Conservation (phyloP, 305 asterid species). For the Fraxinus latifolia region DNA sequence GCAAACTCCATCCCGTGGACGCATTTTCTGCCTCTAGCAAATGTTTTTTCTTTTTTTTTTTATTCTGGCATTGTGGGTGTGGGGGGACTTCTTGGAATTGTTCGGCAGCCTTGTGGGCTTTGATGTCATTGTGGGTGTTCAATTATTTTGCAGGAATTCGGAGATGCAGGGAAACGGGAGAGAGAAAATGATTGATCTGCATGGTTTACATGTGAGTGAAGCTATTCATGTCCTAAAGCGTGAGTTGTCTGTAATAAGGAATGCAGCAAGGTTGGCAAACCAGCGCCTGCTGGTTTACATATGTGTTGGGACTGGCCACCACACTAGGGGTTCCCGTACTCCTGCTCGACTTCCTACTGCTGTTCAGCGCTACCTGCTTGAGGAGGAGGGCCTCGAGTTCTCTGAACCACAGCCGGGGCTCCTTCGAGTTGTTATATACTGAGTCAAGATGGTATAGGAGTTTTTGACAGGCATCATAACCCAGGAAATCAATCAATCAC, state of each 20-base stretch:
- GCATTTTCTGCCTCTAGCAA: neutral
- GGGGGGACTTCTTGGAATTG: neutral
- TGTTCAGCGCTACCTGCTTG: conserved; percentile 78
- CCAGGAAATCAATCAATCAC: conserved; percentile 25
- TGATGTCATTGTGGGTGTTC: neutral
- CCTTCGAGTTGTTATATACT: conserved; percentile 54
- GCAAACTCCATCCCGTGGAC: neutral
- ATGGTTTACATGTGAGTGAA: conserved; percentile 78
- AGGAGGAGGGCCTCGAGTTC: conserved; percentile 78
- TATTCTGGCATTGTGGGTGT: neutral
- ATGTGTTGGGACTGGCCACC: conserved; percentile 82
- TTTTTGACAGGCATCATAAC: conserved; percentile 37
- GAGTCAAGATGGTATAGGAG: conserved; percentile 43
- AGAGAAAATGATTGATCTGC: conserved; percentile 83
- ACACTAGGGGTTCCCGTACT: conserved; percentile 68
- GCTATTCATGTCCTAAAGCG: conserved; percentile 79
- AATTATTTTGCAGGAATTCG: conserved; percentile 48
- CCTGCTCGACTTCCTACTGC: conserved; percentile 77
- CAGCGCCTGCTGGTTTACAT: conserved; percentile 68
- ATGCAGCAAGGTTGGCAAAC: conserved; percentile 68
- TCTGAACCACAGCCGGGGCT: conserved; percentile 84
- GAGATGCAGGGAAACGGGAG: conserved; percentile 54
- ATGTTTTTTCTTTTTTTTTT: neutral
- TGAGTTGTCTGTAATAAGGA: conserved; percentile 61
- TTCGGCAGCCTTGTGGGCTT: neutral